phyloP scores from a whole-genome alignment of 164 flowering plant species.

The Paratinospora sagittata region DNA sequence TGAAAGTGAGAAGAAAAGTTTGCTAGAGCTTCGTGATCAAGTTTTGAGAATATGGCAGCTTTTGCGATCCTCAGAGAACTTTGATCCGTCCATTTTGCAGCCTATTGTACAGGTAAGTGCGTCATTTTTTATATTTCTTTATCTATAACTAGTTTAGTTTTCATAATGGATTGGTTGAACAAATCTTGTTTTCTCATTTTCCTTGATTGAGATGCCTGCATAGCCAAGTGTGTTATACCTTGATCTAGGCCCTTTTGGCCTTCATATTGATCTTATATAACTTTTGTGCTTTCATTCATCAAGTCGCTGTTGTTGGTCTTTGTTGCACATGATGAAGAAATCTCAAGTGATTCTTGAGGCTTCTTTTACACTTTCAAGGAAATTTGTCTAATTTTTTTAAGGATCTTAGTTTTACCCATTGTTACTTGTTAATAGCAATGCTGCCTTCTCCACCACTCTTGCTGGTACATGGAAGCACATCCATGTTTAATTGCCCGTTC shows the following conservation, averaged over 20 bases:
- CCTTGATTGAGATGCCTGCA: background rate
- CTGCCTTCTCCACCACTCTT: background rate
- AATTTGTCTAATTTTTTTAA: too few relatives aligned
- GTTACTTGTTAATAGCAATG: too few relatives aligned
- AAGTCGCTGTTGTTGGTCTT: background rate
- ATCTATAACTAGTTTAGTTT: background rate
- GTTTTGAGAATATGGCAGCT: constrained; percentile 79
- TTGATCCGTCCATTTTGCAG: constrained; percentile 76
- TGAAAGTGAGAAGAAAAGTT: constrained; percentile 46
- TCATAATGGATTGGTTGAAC: background rate
- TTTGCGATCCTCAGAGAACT: constrained; percentile 57
- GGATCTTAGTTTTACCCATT: too few relatives aligned
- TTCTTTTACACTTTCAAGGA: too few relatives aligned
- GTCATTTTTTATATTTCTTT: background rate
- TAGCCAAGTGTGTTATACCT: background rate
- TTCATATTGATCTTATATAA: background rate
- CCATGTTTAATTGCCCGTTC: too few relatives aligned
- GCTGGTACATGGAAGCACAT: too few relatives aligned
- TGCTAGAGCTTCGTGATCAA: constrained; percentile 76
- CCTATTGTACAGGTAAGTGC: constrained; percentile 76
- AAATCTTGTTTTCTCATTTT: background rate
- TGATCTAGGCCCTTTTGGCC: background rate
- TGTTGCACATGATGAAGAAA: background rate
- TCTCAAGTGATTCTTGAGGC: too few relatives aligned
- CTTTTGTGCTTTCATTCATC: background rate